Base-by-base conservation (phyloP, 2,329 filamentous ascomycete species). In the Tolypocladium pustulatum region DNA sequence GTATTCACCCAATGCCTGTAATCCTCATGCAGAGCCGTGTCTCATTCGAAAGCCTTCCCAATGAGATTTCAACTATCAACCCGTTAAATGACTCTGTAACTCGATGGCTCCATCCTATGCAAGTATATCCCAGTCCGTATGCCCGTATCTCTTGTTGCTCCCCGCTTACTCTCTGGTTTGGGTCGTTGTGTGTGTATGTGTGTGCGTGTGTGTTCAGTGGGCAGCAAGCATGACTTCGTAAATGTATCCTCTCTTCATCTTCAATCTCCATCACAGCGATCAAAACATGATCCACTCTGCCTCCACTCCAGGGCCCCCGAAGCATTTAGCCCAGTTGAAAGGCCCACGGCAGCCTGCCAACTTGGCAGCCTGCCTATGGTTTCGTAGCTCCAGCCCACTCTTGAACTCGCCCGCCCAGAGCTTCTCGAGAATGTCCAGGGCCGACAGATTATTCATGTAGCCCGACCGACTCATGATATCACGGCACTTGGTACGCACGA, bases 391-490 rank as follows among this genome's bases (percentile, higher is more conserved):
- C 8, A 49, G 36, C 34, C 74, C 71, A 51, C 74, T 73, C 59
- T 73, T 67, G 64, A 69, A 72, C 55, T 84, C 81, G 55, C 80
- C 81, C 15, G 79, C 78, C 92, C 93, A 97, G 20, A 96, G 81
- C 66, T 86, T 85, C 76, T 97, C 92, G 49, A 97, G 75, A 4
- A 96, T 85, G 66, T 94, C 89, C 32, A 97, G 79, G 9, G 89
- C 91, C 8, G 89, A 88, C 46, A 95, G 81, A 70, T 96, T 97
- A 74, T 96, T 97, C 79, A 91, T 90, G 74, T 97, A 97, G 1
- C 92, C 92, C 57, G 89, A 93, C 64, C 93, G 88, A 36, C 85
- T 83, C 79, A 93, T 91, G 64, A 97, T 93, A 68, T 93, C 91
- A 52, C 86, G 81, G 74, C 91, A 96, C 65, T 91, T 87, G 64